Evolutionary conservation across 331 rosid species (phyloP), one percentile per base, ranked within the genome.

Genomic region (Pyrus hybrid): DNA sequence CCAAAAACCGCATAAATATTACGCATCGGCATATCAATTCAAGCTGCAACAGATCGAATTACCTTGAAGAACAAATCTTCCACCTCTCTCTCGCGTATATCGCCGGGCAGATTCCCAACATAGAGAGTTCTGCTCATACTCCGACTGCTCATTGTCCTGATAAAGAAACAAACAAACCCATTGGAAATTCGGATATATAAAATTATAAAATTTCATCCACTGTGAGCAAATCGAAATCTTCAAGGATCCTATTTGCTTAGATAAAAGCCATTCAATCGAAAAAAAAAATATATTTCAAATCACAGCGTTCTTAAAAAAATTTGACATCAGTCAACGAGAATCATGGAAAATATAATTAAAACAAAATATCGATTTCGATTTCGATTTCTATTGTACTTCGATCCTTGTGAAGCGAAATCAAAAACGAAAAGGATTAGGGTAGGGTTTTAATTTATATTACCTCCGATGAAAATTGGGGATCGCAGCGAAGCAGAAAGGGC

Each of bases 61-160:
- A 95, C 99, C 99, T 95, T 95, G 81, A 83, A 71, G 68, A 95
- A 95, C 80, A 95, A 84, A 75, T 95, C 99, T 68, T 95, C 98
- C 67, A 95, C 99, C 85, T 95, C 99, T 77, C 96, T 91, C 85
- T 95, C 99, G 65, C 98, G 99, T 64, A 95, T 91, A 81, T 95
- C 99, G 22, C 98, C 99, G 11, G 99, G 99, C 13, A 95, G 96
- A 79, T 95, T 95, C 64, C 99, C 99, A 30, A 95, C 99, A 83
- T 92, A 95, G n/a, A 95, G 85, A 45, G 97, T 92, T 83, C 93
- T 89, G 89, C 98, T 95, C 5, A 90, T 84, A 65, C 93, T 84
- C 47, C 93, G 96, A 79, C 97, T 82, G 62, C 99, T 95, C 98
- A 95, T 95, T 67, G 81, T 84, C 80, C 92, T 86, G 57, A 3